Evolutionary conservation across 2,329 filamentous ascomycete genomes (phyloP), one percentile per base, ranked within the genome.

Genomic region (Truncatella angustata): DNA sequence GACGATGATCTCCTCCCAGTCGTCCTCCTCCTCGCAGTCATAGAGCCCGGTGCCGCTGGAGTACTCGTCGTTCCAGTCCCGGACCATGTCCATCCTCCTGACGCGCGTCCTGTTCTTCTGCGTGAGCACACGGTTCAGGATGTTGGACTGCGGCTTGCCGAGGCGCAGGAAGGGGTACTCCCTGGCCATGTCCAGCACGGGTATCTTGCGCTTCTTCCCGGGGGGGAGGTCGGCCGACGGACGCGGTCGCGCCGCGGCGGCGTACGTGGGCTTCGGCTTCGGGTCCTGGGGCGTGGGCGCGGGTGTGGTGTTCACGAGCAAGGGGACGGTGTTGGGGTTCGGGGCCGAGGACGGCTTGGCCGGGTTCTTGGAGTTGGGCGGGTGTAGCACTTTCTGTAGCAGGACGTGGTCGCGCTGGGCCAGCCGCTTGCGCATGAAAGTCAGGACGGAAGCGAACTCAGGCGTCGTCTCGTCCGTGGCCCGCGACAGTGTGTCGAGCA

Each of bases 131-230:
- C 78, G 70, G n/a, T 76, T 79, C 18, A 92, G 67, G n/a, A 69
- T 68, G 1, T 65, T 63, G 2, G 85, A 79, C 65, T 91, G 86
- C 4, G 85, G 84, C 65, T 87, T 88, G 56, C 73, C 77, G 40
- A 86, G 68, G 32, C 88, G 82, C 24, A 93, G 66, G 61, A 91
- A 87, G 1, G 87, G 81, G 21, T 85, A 68, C 23, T 75, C 76
- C 36, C 76, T 73, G 2, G 84, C 75, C 4, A 79, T 76, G 28
- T 79, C 71, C 1, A 90, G 63, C 1, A 71, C 70, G 1, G 88
- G 88, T 2, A 90, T 74, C 42, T 79, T 75, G 20, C 86, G 78
- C 12, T 61, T 61, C 1, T 66, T 67, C 5, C 68, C 69, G 9
- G 78, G 79, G 11, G 69, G 69, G 2, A 88, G 71, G 20, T 73